Evolutionary conservation across 2,329 filamentous ascomycete species (phyloP).

Genomic region (Calycina herbarum): DNA sequence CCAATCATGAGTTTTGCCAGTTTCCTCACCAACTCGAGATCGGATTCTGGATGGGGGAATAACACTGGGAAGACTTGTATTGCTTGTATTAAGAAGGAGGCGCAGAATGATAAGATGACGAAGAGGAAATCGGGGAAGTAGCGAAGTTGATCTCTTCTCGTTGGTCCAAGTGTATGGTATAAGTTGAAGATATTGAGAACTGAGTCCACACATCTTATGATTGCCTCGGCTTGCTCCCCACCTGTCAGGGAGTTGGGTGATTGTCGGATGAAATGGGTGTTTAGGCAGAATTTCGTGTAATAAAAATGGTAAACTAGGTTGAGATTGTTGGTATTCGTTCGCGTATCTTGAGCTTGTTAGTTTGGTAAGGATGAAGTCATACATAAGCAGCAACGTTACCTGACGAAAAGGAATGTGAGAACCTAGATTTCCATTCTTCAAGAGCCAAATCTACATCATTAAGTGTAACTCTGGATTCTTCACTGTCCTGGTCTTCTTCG

Average conservation of each 20-base stretch:
- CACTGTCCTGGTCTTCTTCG: background rate
- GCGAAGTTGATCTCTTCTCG: slow-evolving; percentile 3
- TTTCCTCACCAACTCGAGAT: background rate
- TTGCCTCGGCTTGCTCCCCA: background rate
- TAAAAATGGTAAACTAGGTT: slow-evolving; percentile 1
- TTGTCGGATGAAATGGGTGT: slow-evolving; percentile 8
- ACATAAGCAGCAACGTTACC: background rate
- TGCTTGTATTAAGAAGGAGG: background rate
- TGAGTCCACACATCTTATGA: slow-evolving; percentile 6
- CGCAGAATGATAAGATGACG: slow-evolving; percentile 4
- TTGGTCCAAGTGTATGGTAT: slow-evolving; percentile 1
- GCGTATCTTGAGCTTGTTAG: background rate
- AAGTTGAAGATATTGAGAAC: background rate
- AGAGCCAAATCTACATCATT: background rate
- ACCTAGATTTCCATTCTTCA: background rate
- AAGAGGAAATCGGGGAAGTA: slow-evolving; percentile 8
- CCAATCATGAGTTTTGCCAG: slow-evolving; percentile 3
- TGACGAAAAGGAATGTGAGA: background rate
- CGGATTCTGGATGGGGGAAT: background rate
- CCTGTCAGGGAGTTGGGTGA: background rate
- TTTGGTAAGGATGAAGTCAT: background rate
- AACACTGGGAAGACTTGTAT: background rate
- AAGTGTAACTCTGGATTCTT: background rate
- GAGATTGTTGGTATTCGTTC: slow-evolving; percentile 4
- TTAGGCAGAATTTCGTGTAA: slow-evolving; percentile 6